Evolutionary conservation across 495 filamentous ascomycete genomes (phyloP).

Genomic region (Bacidia gigantensis): DNA sequence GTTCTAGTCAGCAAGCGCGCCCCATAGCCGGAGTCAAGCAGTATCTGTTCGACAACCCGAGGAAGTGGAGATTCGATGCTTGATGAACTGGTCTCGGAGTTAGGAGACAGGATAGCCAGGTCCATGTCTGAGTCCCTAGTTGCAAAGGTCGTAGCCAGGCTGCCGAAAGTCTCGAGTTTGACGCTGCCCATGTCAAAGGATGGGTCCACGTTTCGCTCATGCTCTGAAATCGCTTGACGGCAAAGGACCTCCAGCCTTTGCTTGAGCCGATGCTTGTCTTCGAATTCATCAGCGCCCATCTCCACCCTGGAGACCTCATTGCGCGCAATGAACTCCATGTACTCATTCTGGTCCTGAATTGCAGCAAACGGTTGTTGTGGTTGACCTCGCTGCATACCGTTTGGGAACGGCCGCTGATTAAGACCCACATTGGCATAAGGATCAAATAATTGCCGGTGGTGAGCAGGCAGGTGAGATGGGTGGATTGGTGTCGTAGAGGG

Average conservation of each 20-base stretch:
- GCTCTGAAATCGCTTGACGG: constrained; percentile 34
- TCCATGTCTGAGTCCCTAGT: constrained; percentile 65
- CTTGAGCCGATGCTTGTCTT: constrained; percentile 51
- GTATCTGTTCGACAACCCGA: constrained; percentile 47
- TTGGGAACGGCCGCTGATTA: background rate
- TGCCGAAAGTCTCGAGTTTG: constrained; percentile 55
- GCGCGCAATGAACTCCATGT: constrained; percentile 33
- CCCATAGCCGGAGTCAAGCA: constrained; percentile 56
- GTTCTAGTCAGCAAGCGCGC: constrained; percentile 57
- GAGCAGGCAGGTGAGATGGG: constrained; percentile 4
- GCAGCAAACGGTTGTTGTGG: constrained; percentile 11
- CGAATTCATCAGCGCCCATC: constrained; percentile 38
- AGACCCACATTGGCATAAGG: constrained; percentile 9
- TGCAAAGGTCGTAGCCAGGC: constrained; percentile 59
- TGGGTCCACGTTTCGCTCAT: constrained; percentile 27
- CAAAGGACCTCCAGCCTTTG: constrained; percentile 40
- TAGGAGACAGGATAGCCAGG: constrained; percentile 47
- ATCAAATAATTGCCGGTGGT: constrained; percentile 22
- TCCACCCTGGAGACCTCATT: constrained; percentile 29
- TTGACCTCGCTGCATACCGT: background rate
- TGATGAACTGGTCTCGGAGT: constrained; percentile 32
- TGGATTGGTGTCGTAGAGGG: background rate
- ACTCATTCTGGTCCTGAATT: constrained; percentile 27
- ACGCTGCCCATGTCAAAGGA: constrained; percentile 40
- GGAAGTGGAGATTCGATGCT: constrained; percentile 41